Evolutionary conservation across 768 basidiomycete species (phyloP).

Genomic region (Galerina sulciceps): DNA sequence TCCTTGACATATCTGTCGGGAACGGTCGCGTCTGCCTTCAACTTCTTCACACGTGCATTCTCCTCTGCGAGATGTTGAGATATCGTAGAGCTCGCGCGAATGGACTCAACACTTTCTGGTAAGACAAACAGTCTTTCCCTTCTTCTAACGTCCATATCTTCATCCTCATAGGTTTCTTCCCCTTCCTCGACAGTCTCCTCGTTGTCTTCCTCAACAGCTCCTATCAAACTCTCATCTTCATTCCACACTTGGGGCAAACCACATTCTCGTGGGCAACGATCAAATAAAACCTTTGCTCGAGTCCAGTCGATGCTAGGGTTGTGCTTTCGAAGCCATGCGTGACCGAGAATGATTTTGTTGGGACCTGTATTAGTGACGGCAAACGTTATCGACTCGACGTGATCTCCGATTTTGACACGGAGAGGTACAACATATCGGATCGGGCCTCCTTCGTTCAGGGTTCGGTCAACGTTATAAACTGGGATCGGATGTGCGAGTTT

Average conservation of each 20-base stretch:
- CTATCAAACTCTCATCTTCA: background rate
- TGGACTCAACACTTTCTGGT: background rate
- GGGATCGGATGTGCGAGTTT: slow-evolving; percentile 14
- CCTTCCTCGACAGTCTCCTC: background rate
- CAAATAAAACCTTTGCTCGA: slow-evolving; percentile 14
- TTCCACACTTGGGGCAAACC: background rate
- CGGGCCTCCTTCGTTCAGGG: slow-evolving; percentile 17
- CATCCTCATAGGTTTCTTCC: background rate
- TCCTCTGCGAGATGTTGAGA: background rate
- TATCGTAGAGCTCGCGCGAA: background rate
- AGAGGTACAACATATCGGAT: slow-evolving; percentile 21
- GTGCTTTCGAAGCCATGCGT: slow-evolving; percentile 24
- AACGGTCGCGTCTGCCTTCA: background rate
- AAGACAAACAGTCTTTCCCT: slow-evolving; percentile 10
- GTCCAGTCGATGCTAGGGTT: slow-evolving; percentile 25
- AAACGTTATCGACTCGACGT: slow-evolving; percentile 20
- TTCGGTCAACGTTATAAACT: slow-evolving; percentile 24
- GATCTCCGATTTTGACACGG: slow-evolving; percentile 18
- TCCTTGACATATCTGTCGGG: slow-evolving; percentile 15
- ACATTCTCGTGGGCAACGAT: slow-evolving; percentile 6
- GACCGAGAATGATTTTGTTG: slow-evolving; percentile 18
- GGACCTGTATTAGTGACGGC: slow-evolving; percentile 24
- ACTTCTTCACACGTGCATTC: background rate
- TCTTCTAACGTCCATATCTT: slow-evolving; percentile 6
- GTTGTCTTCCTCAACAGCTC: background rate